Base-by-base conservation (phyloP, 1,139 yeast species). In the Geotrichum citri-aurantii region DNA sequence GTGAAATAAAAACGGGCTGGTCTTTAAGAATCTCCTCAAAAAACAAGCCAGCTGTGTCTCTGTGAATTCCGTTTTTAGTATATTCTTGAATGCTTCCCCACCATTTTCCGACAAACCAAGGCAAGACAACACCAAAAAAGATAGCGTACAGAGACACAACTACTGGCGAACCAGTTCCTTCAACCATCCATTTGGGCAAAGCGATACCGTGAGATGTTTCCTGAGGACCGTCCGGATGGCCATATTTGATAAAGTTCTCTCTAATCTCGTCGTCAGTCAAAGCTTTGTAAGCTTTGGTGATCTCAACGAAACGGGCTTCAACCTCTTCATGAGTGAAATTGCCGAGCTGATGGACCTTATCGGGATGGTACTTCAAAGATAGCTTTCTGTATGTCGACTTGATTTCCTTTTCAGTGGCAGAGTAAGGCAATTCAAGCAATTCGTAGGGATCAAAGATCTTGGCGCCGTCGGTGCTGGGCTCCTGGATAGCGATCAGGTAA, bases 201-300 rank as follows among this genome's bases (percentile, higher is more conserved):
- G 98, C 99, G 73, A 95, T 91, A 60, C 99, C 99, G 71, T 90
- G 97, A n/a, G 86, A 77, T n/a, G 88, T 80, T 52, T 89, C 89
- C 72, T 90, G 97, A 54, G 96, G 97, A 48, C 99, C 99, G 75
- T 95, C 99, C 6, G 99, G 99, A 71, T 95, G 96, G 52, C 99
- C 99, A 69, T 86, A 93, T 68, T 83, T 85, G 69, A 86, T 77
- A 71, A 82, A 92, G 72, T 95, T 95, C 65, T 88, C 89, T 67
- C 85, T 85, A 11, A 91, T 84, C 40, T 79, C 82, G 65, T 89
- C 97, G 73, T 95, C 99, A 12, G 99, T 95, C 65, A 95, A 80
- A 0, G 99, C 90, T 73, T 91, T 88, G 75, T 95, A 91, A 29
- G 99, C 99, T 73, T 89, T 88, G 62, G 91, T 87, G 68, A 95